Evolutionary conservation across 2,329 filamentous ascomycete genomes (phyloP), one percentile per base, ranked within the genome.

Genomic region (Ophiostoma sp.): DNA sequence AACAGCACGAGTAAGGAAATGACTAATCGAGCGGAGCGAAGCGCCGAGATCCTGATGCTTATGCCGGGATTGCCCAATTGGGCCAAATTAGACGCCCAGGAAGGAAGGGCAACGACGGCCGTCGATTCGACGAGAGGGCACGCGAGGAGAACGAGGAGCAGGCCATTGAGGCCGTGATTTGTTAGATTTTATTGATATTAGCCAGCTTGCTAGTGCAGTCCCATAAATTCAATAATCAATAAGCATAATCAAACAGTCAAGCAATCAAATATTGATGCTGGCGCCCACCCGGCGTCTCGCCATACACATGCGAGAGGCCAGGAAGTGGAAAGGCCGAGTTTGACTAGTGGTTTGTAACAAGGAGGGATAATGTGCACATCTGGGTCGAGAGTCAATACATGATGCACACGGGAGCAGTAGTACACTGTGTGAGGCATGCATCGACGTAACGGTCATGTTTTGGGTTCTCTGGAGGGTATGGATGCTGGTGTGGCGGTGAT

Each of bases 1-100:
- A 2, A 49, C 12, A 4, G 18, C 5, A 55, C 9, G 7, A 44
- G 38, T 6, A 42, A 42, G 60, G 6, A 38, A 38, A 65, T 47
- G 58, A 62, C 36, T 62, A 64, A 44, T 44, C 62, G 4, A 11
- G 40, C n/a, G 4, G 18, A 18, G 36, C n/a, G 36, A 62, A 44
- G 60, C 60, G 60, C 60, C 60, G 60, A 64, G 38, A 41, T 36
- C 27, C 27, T 27, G 49, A 14, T 45, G 41, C 27, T 27, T 64
- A 41, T 63, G 60, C 38, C 8, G 63, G 18, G 27, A n/a, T 49
- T 65, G 36, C 40, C 62, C 27, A 18, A 64, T 64, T 45, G 41
- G 40, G 62, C 62, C 63, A 64, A 47, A 64, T 64, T 64, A 64
- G 63, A 64, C 63, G 63, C 63, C 63, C 12, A 63, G 38, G 5